Conservation (phyloP, 2,329 filamentous ascomycete species). For the Thelonectria discophora region DNA sequence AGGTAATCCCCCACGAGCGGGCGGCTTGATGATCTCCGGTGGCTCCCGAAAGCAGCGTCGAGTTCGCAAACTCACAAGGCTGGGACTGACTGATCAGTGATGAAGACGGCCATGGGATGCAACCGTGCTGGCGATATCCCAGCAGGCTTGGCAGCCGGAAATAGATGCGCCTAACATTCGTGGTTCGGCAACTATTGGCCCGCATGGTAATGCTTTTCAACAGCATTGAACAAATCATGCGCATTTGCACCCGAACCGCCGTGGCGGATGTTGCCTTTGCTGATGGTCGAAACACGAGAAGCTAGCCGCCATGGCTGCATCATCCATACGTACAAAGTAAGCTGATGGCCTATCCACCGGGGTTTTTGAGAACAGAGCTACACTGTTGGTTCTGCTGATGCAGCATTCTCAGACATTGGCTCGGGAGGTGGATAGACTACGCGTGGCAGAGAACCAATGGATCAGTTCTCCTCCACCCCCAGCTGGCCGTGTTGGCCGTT, state of each 20-base stretch:
- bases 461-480: background rate
- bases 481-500: background rate
- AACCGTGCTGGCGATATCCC: background rate
- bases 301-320: background rate
- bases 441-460: background rate
- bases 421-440: background rate
- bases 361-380: background rate
- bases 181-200: background rate
- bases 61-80: background rate
- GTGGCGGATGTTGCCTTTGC: too few relatives aligned
- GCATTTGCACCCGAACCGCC: too few relatives aligned
- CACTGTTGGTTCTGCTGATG: background rate
- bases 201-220: background rate
- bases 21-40: constrained; percentile 8
- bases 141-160: background rate
- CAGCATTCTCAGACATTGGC: background rate
- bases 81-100: background rate
- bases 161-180: background rate
- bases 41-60: background rate
- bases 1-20: background rate
- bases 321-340: background rate
- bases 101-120: background rate
- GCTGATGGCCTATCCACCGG: background rate
- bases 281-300: background rate
- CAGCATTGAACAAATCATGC: too few relatives aligned